These are phyloP conservation scores for Saksenaea oblongispora DNA, from an alignment of 371 early-diverging fungal species.

Conservation along the genomic window DNA sequence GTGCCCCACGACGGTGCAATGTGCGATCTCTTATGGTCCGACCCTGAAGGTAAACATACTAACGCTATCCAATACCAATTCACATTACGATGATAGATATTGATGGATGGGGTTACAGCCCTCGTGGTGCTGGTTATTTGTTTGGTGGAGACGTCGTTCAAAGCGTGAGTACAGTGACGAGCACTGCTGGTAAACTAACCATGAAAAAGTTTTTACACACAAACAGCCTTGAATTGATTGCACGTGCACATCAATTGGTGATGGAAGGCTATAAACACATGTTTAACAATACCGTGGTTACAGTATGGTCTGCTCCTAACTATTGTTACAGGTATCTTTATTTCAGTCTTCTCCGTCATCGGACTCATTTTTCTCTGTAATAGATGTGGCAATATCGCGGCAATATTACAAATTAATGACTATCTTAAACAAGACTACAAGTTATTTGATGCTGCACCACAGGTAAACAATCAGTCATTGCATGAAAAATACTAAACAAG, in stretches of 20 bases:
- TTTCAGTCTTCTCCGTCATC: not conserved
- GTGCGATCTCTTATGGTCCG: conserved; percentile 99
- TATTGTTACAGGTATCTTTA: conserved; percentile 88
- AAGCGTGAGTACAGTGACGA: conserved; percentile 48
- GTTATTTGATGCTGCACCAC: conserved; percentile 87
- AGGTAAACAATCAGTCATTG: conserved; percentile 36
- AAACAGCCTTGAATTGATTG: conserved; percentile 93
- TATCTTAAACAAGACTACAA: conserved; percentile 81
- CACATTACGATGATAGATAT: conserved; percentile 54
- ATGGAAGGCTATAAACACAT: conserved; percentile 98
- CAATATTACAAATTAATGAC: conserved; percentile 96
- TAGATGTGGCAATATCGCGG: conserved; percentile 98
- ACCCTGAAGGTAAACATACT: conserved; percentile 84
- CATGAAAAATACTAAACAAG: not conserved
- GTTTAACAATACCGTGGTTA: conserved; percentile 96
- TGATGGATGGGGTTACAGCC: conserved; percentile 94
- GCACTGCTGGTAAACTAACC: not conserved
- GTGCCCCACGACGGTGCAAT: conserved; percentile 99
- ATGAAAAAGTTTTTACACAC: conserved; percentile 75
- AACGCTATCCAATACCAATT: not conserved
- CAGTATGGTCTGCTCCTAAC: conserved; percentile 99
- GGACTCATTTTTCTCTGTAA: conserved; percentile 1
- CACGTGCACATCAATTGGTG: conserved; percentile 98
- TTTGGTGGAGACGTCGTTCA: conserved; percentile 94
- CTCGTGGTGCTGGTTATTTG: conserved; percentile 98